A percentile compares a stretch with the other conserved stretches of the same genome.
These are phyloP conservation scores for Echinochloa phyllopogon DNA, from an alignment of 176 grass and related monocot species.

Conservation along the genomic window DNA sequence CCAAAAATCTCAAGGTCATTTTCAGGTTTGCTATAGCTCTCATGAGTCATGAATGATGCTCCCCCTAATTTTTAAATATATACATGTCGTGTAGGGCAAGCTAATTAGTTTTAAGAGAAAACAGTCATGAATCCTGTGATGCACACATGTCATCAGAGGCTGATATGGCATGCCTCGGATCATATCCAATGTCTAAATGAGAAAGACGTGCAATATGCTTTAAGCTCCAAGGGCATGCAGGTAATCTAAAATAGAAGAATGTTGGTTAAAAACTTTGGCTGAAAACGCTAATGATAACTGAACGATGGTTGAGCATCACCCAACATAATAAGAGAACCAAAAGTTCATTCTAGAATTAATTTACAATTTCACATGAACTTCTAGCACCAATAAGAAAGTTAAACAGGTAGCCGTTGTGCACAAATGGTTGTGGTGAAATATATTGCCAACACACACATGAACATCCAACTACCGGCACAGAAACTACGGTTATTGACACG, in stretches of 20 bases:
- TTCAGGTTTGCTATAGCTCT: background rate
- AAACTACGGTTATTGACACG: background rate
- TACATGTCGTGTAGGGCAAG: too few species aligned
- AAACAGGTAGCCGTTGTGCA: background rate
- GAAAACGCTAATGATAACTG: background rate
- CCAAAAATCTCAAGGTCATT: background rate
- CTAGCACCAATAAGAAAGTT: constrained; percentile 2
- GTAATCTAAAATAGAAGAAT: background rate
- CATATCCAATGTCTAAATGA: background rate
- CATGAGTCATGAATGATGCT: too few species aligned
- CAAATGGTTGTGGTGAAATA: background rate
- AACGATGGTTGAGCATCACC: background rate
- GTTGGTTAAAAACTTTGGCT: background rate
- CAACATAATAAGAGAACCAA: background rate
- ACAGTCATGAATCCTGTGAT: background rate
- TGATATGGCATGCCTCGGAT: constrained; percentile 2
- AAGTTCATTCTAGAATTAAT: background rate
- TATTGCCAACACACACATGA: background rate
- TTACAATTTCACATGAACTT: constrained; percentile 25
- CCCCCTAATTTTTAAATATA: too few species aligned
- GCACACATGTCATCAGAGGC: constrained; percentile 15
- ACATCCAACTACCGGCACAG: background rate
- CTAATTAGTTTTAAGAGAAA: too few species aligned
- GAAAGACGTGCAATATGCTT: background rate
- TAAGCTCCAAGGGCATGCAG: background rate